Base-by-base conservation (phyloP, 805 yeast species). In the Cyberlindnera americana region DNA sequence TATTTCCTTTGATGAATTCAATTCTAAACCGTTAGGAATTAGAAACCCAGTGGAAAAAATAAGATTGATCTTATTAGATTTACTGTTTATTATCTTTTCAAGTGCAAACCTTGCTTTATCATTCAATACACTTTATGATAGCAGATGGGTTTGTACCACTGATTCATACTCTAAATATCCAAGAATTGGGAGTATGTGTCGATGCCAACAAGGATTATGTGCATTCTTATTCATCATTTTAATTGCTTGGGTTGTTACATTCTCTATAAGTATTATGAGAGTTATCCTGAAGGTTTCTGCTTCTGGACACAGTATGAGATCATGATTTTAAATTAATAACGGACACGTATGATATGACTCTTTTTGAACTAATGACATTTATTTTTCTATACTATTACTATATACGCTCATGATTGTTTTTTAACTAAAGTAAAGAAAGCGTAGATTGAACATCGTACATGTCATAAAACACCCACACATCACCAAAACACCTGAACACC, bases 1-100 rank as follows among this genome's bases (percentile, higher is more conserved):
- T 61, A 86, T 91, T 59, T 79, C 95, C 3, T 80, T 78, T 54
- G 98, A 93, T 61, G 99, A 93, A 61, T 91, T 87, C 61, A 75
- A 81, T 18, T 95, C 96, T 12, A 83, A 87, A 57, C 99, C 98
- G 0, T 61, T 93, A 35, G 99, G 99, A 0, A 69, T 93, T 32
- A 73, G 99, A 50, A 77, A 87, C 46, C 95, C 97, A 0, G 67
- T 77, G 44, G 87, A 84, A 18, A 93, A 93, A 59, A 75, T 93
- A 69, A 73, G 85, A 54, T 72, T 91, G 38, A 76, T 91, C 44
- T 67, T 89, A 68, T 67, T 89, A 50, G 99, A 93, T 59, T 67
- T 91, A 29, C 64, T 91, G 23, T 88, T 93, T 61, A 87, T 93
- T 47, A 89, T 91, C 17, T 86, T 90, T 56, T 80, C 89, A 13